Base-by-base conservation (phyloP, 306 rosid species). In the Vigna radiata region DNA sequence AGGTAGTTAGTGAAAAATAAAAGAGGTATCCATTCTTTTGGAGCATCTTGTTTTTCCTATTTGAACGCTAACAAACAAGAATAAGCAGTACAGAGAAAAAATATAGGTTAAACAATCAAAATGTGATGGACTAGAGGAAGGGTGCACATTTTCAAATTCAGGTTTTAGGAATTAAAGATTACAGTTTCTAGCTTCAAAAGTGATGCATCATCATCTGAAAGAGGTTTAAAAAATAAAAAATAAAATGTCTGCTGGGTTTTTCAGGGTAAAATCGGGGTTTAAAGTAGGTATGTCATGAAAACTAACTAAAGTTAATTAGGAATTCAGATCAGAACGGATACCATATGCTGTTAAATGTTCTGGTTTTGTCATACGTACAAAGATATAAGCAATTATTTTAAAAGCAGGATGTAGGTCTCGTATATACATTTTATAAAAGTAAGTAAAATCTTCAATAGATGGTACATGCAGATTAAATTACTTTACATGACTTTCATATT, bases 231-330 rank as follows among this genome's bases (percentile, higher is more conserved):
- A 18, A 65, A 9, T 41, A 37, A 23, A 39, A 29, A 65, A 41
- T 17, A 39, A 3, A 67, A 13, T 44, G 21, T 14, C 39, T 43
- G 54, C 55, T 23, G 55, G 21, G 33, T 25, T 16, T 21, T 44
- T 2, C 18, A 15, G 54, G 1, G 8, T 44, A 41, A 17, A 67
- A 67, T 43, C 25, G 11, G 36, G 52, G 44, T 66, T 67, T 43
- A 11, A 11, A 39, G 50, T 8, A 44, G 14, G 10, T 5, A 39
- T 65, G 27, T 23, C 27, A 18, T 4, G 8, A 41, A 65, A 39
- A 65, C 50, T 5, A 16, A 18, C 18, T 2, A 41, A 41, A 65
- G 70, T 64, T 37, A 64, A 18, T 39, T n/a, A 64, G 70, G 70
- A 14, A 64, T 39, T 64, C 50, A 64, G 49, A 64, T 64, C 4